Evolutionary conservation across 805 yeast genomes (phyloP), one percentile per base, ranked within the genome.

Genomic region (Barnettozyma vustinii): DNA sequence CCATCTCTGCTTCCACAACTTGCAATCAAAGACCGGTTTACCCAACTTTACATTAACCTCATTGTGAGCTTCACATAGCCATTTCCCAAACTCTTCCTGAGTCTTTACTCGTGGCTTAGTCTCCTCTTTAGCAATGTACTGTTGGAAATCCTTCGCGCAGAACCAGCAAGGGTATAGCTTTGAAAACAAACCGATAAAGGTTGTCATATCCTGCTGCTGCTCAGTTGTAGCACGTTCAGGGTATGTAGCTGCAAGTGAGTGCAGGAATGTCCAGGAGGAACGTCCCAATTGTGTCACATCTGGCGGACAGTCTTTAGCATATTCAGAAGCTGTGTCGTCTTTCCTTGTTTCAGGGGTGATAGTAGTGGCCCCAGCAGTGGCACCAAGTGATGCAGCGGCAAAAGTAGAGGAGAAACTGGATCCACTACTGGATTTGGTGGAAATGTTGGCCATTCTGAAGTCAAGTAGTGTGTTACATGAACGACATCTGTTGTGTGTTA

Each of bases 41-140:
- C 96, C 96, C 25, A 92, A 64, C 64, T 90, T 91, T 18, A 64
- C 72, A 65, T 94, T 94, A n/a, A 94, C 98, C 35, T 79, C 87
- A 61, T 94, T 94, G 68, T 94, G 99, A 2, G 98, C 98, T 52
- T 82, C 86, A 68, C 98, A 94, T 48, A 94, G 69, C 99, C 99
- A 94, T 56, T 67, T 72, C 0, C 97, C 95, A 58, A 94, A 80
- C 47, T 80, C 84, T 46, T 89, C 96, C 56, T 87, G 88, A 5
- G 79, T 76, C 18, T 68, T 71, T 4, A 81, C 85, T 49, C 70
- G 72, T 18, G 88, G 87, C 41, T 72, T 64, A 18, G 80, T 74
- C 32, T 67, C 66, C 48, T 67, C 69, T 46, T 65, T 69, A 9
- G 61, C 60, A 25, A 88, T 71, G 64, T 85, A 89, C 27, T 67